Percentiles rank a stretch among this genome's conserved stretches.
phyloP scores from a whole-genome alignment of 2,329 filamentous ascomycete species.

The Paraconiothyrium brasiliense region DNA sequence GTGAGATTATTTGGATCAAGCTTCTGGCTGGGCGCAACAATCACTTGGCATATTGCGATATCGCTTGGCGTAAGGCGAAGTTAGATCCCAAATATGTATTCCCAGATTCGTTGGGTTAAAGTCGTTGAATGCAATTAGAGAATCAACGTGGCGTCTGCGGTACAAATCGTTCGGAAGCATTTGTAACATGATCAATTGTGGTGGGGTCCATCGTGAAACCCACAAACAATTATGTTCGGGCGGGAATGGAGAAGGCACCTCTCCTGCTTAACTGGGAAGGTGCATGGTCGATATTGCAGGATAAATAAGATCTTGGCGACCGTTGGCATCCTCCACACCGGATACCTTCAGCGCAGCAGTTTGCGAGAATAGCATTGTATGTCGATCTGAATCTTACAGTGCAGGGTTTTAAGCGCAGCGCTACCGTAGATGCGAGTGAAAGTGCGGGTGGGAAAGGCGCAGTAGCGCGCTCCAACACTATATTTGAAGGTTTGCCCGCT shows the following conservation, averaged over 20 bases:
- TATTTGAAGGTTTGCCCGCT: too few relatives aligned
- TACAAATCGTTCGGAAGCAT: neutral
- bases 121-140: neutral
- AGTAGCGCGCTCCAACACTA: too few relatives aligned
- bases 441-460: too few relatives aligned
- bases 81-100: neutral
- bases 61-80: conserved; percentile 10
- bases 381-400: neutral
- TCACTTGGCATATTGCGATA: conserved; percentile 18
- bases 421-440: neutral
- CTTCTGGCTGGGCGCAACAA: conserved; percentile 13
- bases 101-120: neutral
- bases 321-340: neutral
- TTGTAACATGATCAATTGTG: neutral
- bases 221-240: neutral
- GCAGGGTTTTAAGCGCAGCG: conserved; percentile 1
- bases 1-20: conserved; percentile 13
- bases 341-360: neutral
- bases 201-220: neutral
- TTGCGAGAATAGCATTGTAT: conserved; percentile 1
- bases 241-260: neutral
- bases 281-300: conserved; percentile 14
- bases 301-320: conserved; percentile 15
- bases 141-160: neutral
- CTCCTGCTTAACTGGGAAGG: conserved; percentile 10